Percentiles rank a stretch among this genome's conserved stretches.
phyloP scores from a whole-genome alignment of 495 filamentous ascomycete genomes.

The Penicillium psychrofluorescens region DNA sequence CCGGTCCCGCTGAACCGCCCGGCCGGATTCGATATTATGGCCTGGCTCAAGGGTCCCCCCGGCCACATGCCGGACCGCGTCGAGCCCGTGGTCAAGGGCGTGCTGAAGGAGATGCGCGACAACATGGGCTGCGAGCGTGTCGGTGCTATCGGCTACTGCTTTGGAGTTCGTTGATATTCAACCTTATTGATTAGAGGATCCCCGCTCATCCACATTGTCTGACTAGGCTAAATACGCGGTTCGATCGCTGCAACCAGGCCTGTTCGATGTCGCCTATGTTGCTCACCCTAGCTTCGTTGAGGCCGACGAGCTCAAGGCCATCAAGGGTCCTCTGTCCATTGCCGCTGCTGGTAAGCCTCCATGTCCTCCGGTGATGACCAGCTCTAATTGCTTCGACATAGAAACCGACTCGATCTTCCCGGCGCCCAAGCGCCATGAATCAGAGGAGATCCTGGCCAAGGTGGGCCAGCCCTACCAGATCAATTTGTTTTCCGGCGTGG shows the following conservation, averaged over 20 bases:
- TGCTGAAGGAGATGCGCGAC: conserved; percentile 46
- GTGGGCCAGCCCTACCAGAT: conserved; percentile 63
- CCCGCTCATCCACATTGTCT: not conserved
- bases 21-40: conserved; percentile 15
- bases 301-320: conserved; percentile 58
- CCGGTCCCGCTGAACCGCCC: conserved; percentile 22
- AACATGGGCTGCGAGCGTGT: conserved; percentile 51
- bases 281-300: conserved; percentile 70
- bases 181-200: not conserved
- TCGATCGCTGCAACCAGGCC: conserved; percentile 28
- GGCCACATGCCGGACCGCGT: conserved; percentile 50
- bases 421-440: conserved; percentile 48
- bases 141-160: conserved; percentile 72
- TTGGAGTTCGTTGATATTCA: conserved; percentile 38
- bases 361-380: not conserved
- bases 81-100: conserved; percentile 50
- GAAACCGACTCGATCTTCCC: conserved; percentile 71
- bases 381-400: conserved; percentile 14
- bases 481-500: conserved; percentile 60
- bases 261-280: conserved; percentile 51
- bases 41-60: conserved; percentile 36
- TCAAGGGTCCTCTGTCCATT: conserved; percentile 62
- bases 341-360: conserved; percentile 50
- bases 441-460: conserved; percentile 47
- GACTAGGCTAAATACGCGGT: conserved; percentile 42